Evolutionary conservation across 495 filamentous ascomycete genomes (phyloP), one percentile per base, ranked within the genome.

Genomic region (Penicillium taxi): DNA sequence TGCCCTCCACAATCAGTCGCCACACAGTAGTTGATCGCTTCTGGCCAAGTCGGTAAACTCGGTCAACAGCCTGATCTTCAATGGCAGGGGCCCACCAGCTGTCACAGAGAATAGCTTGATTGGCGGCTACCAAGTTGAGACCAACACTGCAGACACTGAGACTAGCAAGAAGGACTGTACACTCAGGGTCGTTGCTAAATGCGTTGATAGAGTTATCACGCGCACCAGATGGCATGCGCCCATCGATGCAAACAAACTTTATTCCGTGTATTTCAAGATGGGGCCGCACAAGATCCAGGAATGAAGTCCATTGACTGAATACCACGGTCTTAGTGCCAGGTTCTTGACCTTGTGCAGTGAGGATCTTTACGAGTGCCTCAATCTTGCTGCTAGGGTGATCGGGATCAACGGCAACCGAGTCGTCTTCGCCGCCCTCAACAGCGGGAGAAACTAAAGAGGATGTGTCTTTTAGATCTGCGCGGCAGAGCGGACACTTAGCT

Each of bases 41-140:
- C 61, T 96, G 89, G 2, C 89, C 89, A 0, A 95, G 72, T 3
- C 89, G 70, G 44, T 95, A 86, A 12, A 95, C 89, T 1, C 89
- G 79, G 52, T 96, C 89, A 2, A 95, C 74, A 17, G 89, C 89
- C 50, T 96, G 89, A 49, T 94, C 87, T 57, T 96, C 89, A 41
- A 94, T 89, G 0, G 86, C 88, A 0, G 87, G 86, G 2, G 87
- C 86, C 86, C 89, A 95, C 89, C 86, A 95, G 28, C 74, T 80
- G 52, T 96, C 89, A 0, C 77, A 72, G 6, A 94, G 67, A 11
- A 95, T 78, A 30, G 91, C 86, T 16, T 89, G 88, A 37, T 89
- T 88, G 1, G 89, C 90, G 0, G 84, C 80, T 0, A 87, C 82
- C 9, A 96, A 75, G 47, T 96, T 96, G 25, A 96, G 67, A 1